A percentile compares a stretch with the other conserved stretches of the same genome.
Evolutionary conservation across 805 yeast species (phyloP).

Genomic region (Nakazawaea wickerhamii): DNA sequence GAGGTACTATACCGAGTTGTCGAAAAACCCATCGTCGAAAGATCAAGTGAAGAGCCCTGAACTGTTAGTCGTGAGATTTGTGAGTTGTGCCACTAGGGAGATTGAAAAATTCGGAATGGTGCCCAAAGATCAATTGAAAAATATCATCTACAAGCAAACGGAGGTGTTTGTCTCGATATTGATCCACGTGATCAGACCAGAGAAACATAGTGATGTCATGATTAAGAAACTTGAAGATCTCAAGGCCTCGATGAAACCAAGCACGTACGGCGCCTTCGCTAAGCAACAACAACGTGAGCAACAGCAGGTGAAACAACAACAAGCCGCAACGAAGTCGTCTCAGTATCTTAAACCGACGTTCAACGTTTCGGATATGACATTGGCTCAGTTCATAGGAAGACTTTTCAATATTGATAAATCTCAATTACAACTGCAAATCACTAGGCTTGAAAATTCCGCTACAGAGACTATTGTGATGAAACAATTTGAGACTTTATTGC

Average conservation of each 20-base stretch:
- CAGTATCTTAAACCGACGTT: conserved; percentile 44
- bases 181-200: conserved; percentile 31
- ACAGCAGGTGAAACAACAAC: no score
- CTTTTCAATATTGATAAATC: conserved; percentile 45
- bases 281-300: conserved; percentile 5
- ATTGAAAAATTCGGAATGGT: conserved; percentile 31
- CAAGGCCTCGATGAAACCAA: conserved; percentile 24
- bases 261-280: conserved; percentile 21
- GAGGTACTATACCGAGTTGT: conserved; percentile 56
- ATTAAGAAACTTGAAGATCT: conserved; percentile 39
- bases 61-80: conserved; percentile 48
- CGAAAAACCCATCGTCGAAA: conserved; percentile 35
- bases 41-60: conserved; percentile 32
- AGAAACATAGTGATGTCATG: conserved; percentile 32
- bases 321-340: background rate
- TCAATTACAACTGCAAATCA: conserved; percentile 51
- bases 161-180: conserved; percentile 29
- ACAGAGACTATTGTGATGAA: conserved; percentile 28
- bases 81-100: conserved; percentile 48
- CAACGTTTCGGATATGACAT: conserved; percentile 48
- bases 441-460: conserved; percentile 33
- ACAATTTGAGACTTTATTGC: conserved; percentile 22
- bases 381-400: conserved; percentile 39
- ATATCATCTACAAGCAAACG: conserved; percentile 21
- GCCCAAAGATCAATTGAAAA: conserved; percentile 18